A percentile compares a stretch with the other conserved stretches of the same genome.
Conservation (phyloP, 345 rosid species). For the Raphanus sativus region DNA sequence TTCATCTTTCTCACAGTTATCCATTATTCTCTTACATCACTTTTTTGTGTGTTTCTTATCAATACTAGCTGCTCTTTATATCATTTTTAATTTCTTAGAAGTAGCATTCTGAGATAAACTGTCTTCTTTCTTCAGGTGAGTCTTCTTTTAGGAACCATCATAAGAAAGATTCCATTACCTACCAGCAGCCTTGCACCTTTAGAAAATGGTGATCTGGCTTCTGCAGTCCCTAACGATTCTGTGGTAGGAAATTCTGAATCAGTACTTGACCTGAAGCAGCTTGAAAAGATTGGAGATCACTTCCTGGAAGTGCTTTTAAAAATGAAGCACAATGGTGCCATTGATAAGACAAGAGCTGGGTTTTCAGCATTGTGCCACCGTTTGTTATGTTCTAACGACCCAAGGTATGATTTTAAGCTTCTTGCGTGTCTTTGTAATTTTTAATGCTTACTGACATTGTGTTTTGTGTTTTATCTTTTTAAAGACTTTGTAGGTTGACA, state of each 20-base stretch:
- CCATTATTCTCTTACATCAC: constrained; percentile 10
- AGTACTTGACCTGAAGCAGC: constrained; percentile 77
- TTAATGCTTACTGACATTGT: neutral
- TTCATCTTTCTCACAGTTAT: constrained; percentile 8
- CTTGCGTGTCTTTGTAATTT: neutral
- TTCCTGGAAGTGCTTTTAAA: constrained; percentile 92
- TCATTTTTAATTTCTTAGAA: neutral
- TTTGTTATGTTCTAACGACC: constrained; percentile 86
- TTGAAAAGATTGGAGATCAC: constrained; percentile 84
- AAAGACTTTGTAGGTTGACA: constrained; percentile 84
- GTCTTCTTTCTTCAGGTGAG: constrained; percentile 73
- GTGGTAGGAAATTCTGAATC: constrained; percentile 36
- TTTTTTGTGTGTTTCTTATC: constrained; percentile 16
- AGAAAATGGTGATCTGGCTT: constrained; percentile 37
- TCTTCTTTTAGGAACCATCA: constrained; percentile 88
- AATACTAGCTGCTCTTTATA: neutral
- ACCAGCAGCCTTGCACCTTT: constrained; percentile 45
- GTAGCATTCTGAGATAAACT: constrained; percentile 10
- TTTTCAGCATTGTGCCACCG: constrained; percentile 97
- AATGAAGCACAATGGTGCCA: constrained; percentile 98
- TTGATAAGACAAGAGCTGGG: constrained; percentile 98
- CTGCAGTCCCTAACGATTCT: constrained; percentile 41
- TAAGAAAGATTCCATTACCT: constrained; percentile 84
- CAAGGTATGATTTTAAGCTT: constrained; percentile 50
- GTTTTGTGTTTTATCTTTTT: constrained; percentile 24